phyloP scores from a whole-genome alignment of 768 basidiomycete genomes.

The Cantharellus cinnabarinus region DNA sequence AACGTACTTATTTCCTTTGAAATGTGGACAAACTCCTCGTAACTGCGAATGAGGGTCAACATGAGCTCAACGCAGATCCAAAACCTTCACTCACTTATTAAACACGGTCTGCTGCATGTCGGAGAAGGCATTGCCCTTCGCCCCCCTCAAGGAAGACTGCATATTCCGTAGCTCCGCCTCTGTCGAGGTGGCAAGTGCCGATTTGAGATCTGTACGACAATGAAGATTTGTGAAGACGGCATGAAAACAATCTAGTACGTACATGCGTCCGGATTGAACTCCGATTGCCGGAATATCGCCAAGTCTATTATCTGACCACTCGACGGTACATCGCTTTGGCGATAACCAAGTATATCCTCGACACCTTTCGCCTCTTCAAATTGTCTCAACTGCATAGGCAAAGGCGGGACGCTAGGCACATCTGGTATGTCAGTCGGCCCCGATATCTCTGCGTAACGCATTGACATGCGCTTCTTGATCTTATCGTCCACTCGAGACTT shows the following conservation, averaged over 20 bases:
- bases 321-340: conserved; percentile 17
- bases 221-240: background rate
- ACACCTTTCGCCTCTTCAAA: conserved; percentile 20
- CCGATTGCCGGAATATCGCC: conserved; percentile 46
- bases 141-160: conserved; percentile 50
- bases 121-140: conserved; percentile 50
- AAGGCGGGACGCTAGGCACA: conserved; percentile 32
- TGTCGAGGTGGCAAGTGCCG: conserved; percentile 76
- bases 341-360: conserved; percentile 22
- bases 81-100: conserved; percentile 44
- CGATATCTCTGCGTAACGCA: conserved; percentile 77
- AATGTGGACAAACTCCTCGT: conserved; percentile 88
- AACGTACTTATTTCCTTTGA: conserved; percentile 93
- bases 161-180: conserved; percentile 59
- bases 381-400: background rate
- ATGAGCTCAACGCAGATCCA: background rate
- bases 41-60: conserved; percentile 28
- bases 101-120: conserved; percentile 86
- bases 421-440: conserved; percentile 37
- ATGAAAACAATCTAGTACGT: conserved; percentile 17
- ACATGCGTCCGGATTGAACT: conserved; percentile 83
- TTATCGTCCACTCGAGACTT: conserved; percentile 54
- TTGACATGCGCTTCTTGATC: conserved; percentile 92
- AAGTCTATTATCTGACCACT: conserved; percentile 43
- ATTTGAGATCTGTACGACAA: conserved; percentile 40